Base-by-base conservation (phyloP, 495 filamentous ascomycete species). In the Penicillium longicatenatum region DNA sequence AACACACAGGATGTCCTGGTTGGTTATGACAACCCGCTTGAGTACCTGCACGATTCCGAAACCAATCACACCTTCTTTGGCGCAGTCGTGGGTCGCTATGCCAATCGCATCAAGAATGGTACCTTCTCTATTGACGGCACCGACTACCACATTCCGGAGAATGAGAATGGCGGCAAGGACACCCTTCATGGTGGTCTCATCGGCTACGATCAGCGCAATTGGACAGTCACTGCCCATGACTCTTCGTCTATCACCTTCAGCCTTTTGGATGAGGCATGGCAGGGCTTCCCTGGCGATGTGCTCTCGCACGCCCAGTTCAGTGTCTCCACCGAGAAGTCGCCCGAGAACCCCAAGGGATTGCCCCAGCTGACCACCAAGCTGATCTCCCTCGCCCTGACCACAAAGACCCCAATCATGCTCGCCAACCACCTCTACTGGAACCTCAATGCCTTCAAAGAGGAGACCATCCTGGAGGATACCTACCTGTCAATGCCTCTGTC, bases 401-500 rank as follows among this genome's bases (percentile, higher is more conserved):
- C 92, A 70, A 77, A 84, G 71, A 93, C 86, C 55, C 89, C 89
- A 41, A 90, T 92, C 77, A 92, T 91, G 84, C 89, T 96, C 11
- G 69, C 79, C 52, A 89, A 91, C 63, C 89, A 91, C 76, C 84
- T 89, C 48, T 96, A 95, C 76, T 96, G 90, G 90, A 94, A 95
- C 72, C 77, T 96, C 53, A 90, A 93, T 68, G 91, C 85, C 10
- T 96, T 92, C 69, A 75, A 86, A 65, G 86, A 86, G 3, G 66
- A 79, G 16, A 81, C 76, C 7, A 79, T 85, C 22, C 76, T 95
- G n/a, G 86, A 92, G 63, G 84, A 94, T 70, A 85, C 86, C 43
- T 82, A 80, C 49, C 74, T 96, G 39, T 83, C 86, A 57, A 61
- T 95, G 63, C 91, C 91, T 3, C 84, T 89, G 58, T 84, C 84